These are phyloP conservation scores for Jacaranda mimosifolia DNA, from an alignment of 257 asterid genomes.

Conservation along the genomic window DNA sequence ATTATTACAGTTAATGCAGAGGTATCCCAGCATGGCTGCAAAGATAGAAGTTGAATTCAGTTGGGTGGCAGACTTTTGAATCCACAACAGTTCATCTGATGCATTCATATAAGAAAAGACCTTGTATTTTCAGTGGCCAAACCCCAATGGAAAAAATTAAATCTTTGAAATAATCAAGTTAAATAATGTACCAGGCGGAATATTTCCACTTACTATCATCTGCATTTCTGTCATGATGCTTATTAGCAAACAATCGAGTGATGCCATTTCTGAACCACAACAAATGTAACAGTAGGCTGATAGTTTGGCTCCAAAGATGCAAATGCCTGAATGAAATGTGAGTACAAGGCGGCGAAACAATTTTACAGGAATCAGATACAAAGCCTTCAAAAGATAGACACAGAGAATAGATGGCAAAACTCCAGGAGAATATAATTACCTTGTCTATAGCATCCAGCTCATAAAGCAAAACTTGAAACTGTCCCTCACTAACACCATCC, in stretches of 20 bases:
- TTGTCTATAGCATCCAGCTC: too few relatives aligned
- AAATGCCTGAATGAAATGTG: constrained; percentile 86
- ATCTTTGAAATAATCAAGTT: background rate
- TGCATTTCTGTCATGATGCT: constrained; percentile 68
- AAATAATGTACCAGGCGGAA: constrained; percentile 75
- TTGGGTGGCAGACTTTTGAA: constrained; percentile 93
- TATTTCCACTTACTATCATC: constrained; percentile 90
- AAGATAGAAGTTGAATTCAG: constrained; percentile 94
- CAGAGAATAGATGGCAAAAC: background rate
- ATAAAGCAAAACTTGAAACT: too few relatives aligned
- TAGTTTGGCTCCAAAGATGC: constrained; percentile 92
- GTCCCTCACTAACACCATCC: too few relatives aligned
- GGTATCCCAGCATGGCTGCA: constrained; percentile 98
- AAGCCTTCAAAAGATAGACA: background rate
- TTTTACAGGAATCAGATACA: background rate
- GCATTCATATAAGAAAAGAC: constrained; percentile 3
- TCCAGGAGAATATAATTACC: constrained; percentile 47
- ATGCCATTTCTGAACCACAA: constrained; percentile 96
- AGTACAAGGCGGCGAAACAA: background rate
- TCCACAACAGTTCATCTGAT: constrained; percentile 91
- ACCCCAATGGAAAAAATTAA: background rate
- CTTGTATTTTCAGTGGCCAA: too few relatives aligned
- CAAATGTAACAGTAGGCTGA: constrained; percentile 96
- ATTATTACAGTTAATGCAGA: too few relatives aligned
- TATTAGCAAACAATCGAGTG: constrained; percentile 85